Evolutionary conservation across 139 green algal genomes (phyloP).

Genomic region (Asterochloris sp.): DNA sequence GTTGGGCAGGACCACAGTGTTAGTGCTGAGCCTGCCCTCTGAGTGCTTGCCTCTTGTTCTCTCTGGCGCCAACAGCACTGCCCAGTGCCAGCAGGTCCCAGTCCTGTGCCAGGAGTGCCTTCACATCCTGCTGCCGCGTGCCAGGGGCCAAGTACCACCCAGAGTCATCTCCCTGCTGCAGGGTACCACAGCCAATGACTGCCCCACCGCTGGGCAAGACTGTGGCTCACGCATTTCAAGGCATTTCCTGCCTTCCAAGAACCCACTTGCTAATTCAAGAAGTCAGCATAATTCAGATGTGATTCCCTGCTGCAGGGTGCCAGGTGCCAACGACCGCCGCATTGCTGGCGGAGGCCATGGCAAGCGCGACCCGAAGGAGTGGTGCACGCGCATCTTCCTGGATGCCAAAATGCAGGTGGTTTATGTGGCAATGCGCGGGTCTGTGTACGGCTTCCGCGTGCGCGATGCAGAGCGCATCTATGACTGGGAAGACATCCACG

Average conservation of each 20-base stretch:
- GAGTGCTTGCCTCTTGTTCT: no score
- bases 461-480: constrained; percentile 1
- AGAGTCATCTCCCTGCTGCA: no score
- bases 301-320: not conserved
- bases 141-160: no score
- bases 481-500: constrained; percentile 7
- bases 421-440: constrained; percentile 1
- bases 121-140: no score
- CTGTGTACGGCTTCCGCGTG: constrained; percentile 12
- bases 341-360: not conserved
- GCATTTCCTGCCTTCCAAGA: not conserved
- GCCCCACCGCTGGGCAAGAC: no score
- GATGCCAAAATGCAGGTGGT: constrained; percentile 5
- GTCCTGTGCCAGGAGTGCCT: no score
- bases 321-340: constrained; percentile 8
- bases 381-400: constrained; percentile 10
- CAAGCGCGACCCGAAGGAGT: not conserved
- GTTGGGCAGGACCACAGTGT: not conserved
- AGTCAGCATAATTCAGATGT: not conserved
- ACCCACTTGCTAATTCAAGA: not conserved
- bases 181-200: no score
- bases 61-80: no score
- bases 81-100: no score
- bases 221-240: no score
- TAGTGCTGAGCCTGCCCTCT: no score